Conservation (phyloP, 2,329 filamentous ascomycete genomes). For the Trichoderma atroviride region DNA sequence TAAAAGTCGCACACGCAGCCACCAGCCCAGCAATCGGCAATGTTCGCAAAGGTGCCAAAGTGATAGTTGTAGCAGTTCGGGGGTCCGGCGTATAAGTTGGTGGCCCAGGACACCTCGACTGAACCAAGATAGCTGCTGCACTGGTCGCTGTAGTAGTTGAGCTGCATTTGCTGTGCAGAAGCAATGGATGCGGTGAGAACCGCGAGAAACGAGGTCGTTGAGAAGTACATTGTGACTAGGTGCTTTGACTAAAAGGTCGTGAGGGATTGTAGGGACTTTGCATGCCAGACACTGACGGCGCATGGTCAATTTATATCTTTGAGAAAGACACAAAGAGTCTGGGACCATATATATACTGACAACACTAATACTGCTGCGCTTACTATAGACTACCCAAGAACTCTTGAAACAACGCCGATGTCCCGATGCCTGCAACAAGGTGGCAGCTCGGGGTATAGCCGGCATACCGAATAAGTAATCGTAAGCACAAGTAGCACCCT, state of each 20-base stretch:
- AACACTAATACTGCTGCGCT: background rate
- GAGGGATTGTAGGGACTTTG: background rate
- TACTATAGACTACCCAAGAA: background rate
- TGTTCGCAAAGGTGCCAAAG: background rate
- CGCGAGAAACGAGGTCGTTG: background rate
- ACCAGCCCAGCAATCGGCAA: background rate
- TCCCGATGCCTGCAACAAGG: background rate
- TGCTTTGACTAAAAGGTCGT: background rate
- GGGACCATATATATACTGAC: background rate
- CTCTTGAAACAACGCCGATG: background rate
- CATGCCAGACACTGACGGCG: background rate
- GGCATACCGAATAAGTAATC: too few relatives aligned
- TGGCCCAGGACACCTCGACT: constrained; percentile 5
- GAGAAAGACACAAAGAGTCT: background rate
- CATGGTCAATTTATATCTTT: background rate
- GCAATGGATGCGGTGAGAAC: background rate
- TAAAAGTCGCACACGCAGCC: background rate
- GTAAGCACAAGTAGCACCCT: too few relatives aligned
- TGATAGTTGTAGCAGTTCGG: constrained; percentile 14
- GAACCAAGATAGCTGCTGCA: background rate
- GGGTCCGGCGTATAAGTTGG: background rate
- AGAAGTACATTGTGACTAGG: background rate
- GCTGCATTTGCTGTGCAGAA: background rate
- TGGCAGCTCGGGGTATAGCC: too few relatives aligned
- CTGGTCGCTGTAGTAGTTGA: background rate